Evolutionary conservation across 2,329 filamentous ascomycete species (phyloP), one percentile per base, ranked within the genome.

Genomic region (Phyllosticta capitalensis): DNA sequence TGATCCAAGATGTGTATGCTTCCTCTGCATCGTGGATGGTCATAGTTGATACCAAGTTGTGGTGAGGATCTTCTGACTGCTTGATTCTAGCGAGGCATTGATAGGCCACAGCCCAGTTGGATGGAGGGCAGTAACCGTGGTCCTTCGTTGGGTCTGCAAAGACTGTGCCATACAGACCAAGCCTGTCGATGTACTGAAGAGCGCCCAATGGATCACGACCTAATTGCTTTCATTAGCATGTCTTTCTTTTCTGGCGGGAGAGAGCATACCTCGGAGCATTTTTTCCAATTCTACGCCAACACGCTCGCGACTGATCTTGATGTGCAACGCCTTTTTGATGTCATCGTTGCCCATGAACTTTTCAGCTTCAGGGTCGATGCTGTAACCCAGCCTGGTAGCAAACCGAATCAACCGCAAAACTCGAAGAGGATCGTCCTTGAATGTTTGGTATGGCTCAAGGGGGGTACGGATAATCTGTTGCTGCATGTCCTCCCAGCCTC

Each of bases 281-380:
- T 97, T 97, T 68, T 92, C 89, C 3, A 96, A 67, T 70, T 99
- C 94, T 3, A 87, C 82, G 0, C 90, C 90, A 1, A 99, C 86
- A 60, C 94, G 81, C 72, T 99, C 94, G 58, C 91, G 84, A 67
- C 89, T 96, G 65, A 99, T 97, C 71, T 99, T 99, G 28, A 87
- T 73, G 55, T 82, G 84, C n/a, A 99, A 76, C 3, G 90, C 88
- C 10, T 85, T 78, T 61, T 92, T 81, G 54, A 99, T 94, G n/a
- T 82, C 80, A n/a, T 76, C 69, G 64, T 95, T 81, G 12, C 80
- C 81, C 92, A 99, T 99, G 22, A 83, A 86, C 50, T 77, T 69
- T 67, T 88, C 83, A 0, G 88, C 86, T 28, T 81, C 78, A 0
- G 78, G 71, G 63, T 95, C 88, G 63, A 99, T 95, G 9, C 73